Evolutionary conservation across 2,329 filamentous ascomycete species (phyloP).

Genomic region (Trichoderma koningii): DNA sequence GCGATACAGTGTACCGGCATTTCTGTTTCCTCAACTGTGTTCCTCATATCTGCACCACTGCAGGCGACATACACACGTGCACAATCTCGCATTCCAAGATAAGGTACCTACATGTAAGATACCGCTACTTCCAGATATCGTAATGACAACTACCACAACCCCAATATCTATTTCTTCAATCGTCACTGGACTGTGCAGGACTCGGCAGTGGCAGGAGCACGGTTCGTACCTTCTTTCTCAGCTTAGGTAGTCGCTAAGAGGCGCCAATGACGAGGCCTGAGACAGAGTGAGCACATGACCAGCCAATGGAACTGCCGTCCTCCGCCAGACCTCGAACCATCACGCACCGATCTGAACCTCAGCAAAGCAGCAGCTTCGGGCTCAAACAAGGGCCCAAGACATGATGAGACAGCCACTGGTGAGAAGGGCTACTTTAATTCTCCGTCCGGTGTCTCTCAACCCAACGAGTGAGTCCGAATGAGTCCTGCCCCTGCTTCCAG

Average conservation of each 20-base stretch:
- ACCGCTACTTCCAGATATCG: no score
- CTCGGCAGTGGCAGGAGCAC: no score
- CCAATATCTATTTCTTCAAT: neutral
- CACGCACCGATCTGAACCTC: neutral
- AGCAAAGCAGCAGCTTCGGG: neutral
- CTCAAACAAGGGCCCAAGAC: neutral
- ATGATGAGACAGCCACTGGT: neutral
- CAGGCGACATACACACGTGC: no score
- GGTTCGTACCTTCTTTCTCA: neutral
- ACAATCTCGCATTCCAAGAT: no score
- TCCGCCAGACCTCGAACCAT: neutral
- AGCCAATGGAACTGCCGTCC: neutral
- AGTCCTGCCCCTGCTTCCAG: no score
- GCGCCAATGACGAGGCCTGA: neutral
- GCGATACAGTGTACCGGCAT: no score
- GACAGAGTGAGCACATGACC: conserved; percentile 13
- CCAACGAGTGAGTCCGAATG: no score
- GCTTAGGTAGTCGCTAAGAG: conserved; percentile 3
- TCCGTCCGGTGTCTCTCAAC: no score
- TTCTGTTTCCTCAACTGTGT: neutral
- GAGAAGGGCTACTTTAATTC: no score
- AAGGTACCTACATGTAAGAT: no score
- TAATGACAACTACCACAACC: neutral
- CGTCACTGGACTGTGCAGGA: no score
- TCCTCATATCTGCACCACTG: no score